Conservation (phyloP, 2,329 filamentous ascomycete species). For the Huntiella abstrusa region DNA sequence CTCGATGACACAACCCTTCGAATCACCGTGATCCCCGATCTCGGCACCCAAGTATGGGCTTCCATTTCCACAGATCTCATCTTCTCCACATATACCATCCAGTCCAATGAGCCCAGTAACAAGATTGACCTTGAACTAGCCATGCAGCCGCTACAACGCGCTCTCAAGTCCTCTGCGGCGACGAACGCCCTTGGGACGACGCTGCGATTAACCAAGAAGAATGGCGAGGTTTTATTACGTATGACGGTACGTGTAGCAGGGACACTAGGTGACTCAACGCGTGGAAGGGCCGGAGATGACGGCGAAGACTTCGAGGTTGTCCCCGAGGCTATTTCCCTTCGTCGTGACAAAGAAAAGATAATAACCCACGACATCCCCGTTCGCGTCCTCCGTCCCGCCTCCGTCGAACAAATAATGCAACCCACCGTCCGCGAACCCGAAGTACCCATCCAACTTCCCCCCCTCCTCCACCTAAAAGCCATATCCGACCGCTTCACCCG, state of each 20-base stretch:
- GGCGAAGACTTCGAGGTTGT: slow-evolving; percentile 23
- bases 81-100: slow-evolving; percentile 68
- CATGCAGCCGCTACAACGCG: slow-evolving; percentile 68
- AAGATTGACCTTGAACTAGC: slow-evolving; percentile 94
- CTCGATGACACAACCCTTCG: slow-evolving; percentile 73
- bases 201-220: slow-evolving; percentile 82
- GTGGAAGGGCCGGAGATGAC: slow-evolving; percentile 8
- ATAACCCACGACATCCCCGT: slow-evolving; percentile 96
- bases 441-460: slow-evolving; percentile 79
- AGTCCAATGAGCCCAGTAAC: slow-evolving; percentile 65
- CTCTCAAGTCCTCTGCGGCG: slow-evolving; percentile 67
- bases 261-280: slow-evolving; percentile 25
- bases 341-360: slow-evolving; percentile 58
- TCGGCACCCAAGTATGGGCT: slow-evolving; percentile 91
- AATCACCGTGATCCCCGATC: slow-evolving; percentile 89
- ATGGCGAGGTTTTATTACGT: slow-evolving; percentile 66
- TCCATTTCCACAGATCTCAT: slow-evolving; percentile 58
- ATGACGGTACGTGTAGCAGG: slow-evolving; percentile 67
- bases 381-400: slow-evolving; percentile 63
- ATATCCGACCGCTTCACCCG: slow-evolving; percentile 93
- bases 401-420: slow-evolving; percentile 85
- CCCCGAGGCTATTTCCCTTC: slow-evolving; percentile 34
- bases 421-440: slow-evolving; percentile 80
- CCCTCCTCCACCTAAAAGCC: slow-evolving; percentile 71
- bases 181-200: slow-evolving; percentile 57